phyloP scores from a whole-genome alignment of 306 rosid genomes.

The Abrus precatorius region DNA sequence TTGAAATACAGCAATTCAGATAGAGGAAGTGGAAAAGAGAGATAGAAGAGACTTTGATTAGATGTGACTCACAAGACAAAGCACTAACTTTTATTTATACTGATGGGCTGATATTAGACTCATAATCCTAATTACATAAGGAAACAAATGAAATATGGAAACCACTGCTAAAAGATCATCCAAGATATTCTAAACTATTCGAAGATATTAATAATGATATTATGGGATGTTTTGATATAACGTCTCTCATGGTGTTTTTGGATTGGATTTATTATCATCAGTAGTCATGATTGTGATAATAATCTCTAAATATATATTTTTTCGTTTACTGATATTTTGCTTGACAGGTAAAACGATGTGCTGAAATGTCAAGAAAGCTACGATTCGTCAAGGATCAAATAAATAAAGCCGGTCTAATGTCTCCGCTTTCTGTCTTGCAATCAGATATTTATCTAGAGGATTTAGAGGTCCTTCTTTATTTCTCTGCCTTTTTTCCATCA shows the following conservation, averaged over 20 bases:
- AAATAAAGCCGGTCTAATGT: constrained; percentile 67
- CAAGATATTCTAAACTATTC: not conserved
- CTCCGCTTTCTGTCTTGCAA: constrained; percentile 63
- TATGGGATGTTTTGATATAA: not conserved
- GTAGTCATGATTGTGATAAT: constrained; percentile 4
- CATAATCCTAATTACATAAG: constrained; percentile 1
- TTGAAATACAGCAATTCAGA: not conserved
- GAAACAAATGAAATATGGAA: constrained; percentile 26
- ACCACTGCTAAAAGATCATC: not conserved
- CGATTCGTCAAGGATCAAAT: constrained; percentile 86
- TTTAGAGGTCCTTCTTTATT: constrained; percentile 67
- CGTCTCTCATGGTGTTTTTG: not conserved
- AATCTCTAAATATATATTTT: constrained; percentile 4
- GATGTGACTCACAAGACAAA: not conserved
- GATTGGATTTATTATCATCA: not conserved
- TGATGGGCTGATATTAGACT: not conserved
- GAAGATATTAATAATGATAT: not conserved
- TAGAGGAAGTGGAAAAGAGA: constrained; percentile 10
- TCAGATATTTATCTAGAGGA: constrained; percentile 79
- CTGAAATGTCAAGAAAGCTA: constrained; percentile 93
- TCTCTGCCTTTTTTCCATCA: constrained; percentile 37
- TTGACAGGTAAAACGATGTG: constrained; percentile 91
- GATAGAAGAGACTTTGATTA: constrained; percentile 11
- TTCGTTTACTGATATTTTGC: constrained; percentile 38
- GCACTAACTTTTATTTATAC: constrained; percentile 8